Percentiles rank a stretch among this genome's conserved stretches.
Conservation (phyloP, 306 rosid species). For the Sicyos baderoa region DNA sequence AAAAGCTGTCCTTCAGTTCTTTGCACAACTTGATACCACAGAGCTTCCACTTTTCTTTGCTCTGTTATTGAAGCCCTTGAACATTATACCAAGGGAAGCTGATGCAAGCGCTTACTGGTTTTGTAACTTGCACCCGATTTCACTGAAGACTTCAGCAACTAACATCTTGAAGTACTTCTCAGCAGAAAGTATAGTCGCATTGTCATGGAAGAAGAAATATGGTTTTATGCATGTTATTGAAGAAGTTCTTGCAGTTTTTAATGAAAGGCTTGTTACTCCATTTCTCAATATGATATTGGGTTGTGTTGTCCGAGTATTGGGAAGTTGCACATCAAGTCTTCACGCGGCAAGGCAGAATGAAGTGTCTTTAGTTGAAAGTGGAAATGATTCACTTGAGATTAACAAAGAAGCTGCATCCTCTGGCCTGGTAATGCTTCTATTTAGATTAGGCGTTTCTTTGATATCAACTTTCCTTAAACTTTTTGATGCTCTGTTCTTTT, state of each 20-base stretch:
- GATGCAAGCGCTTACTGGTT: constrained; percentile 56
- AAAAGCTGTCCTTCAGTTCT: constrained; percentile 71
- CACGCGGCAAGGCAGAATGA: constrained; percentile 30
- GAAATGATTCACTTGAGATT: constrained; percentile 21
- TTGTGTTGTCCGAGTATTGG: constrained; percentile 74
- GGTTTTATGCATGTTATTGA: constrained; percentile 83
- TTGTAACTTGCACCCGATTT: constrained; percentile 41
- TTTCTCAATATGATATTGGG: constrained; percentile 76
- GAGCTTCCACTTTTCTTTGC: constrained; percentile 88
- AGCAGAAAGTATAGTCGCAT: constrained; percentile 39
- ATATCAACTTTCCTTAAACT: not conserved
- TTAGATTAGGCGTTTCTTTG: not conserved
- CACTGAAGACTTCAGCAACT: constrained; percentile 34
- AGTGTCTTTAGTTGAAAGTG: constrained; percentile 29
- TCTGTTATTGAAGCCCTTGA: constrained; percentile 70
- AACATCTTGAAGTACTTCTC: constrained; percentile 59
- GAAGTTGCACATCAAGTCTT: constrained; percentile 60
- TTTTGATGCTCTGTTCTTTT: not conserved
- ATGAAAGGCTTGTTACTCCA: constrained; percentile 61
- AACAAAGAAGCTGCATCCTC: constrained; percentile 25
- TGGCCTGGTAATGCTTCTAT: constrained; percentile 42
- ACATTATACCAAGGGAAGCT: constrained; percentile 37
- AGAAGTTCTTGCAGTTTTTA: constrained; percentile 78
- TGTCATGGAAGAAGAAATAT: constrained; percentile 73
- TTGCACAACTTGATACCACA: constrained; percentile 62